These are phyloP conservation scores for Nakazawaea sp. DNA, from an alignment of 805 yeast species.

Conservation along the genomic window DNA sequence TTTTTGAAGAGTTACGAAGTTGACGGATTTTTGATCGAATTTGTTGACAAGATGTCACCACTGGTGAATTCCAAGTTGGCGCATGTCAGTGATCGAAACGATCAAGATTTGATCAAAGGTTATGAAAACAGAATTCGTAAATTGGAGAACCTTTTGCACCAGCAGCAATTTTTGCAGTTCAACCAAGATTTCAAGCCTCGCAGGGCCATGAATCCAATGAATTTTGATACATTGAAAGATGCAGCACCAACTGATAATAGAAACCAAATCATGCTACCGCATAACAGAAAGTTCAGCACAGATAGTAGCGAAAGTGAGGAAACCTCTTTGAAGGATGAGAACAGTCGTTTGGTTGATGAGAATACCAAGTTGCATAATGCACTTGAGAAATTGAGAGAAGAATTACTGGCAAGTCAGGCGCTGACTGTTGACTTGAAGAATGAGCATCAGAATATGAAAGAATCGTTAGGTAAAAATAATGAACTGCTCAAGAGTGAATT, in stretches of 20 bases:
- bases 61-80: slow-evolving; percentile 16
- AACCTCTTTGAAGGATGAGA: not conserved
- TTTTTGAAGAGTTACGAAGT: slow-evolving; percentile 39
- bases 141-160: slow-evolving; percentile 72
- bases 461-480: slow-evolving; percentile 7
- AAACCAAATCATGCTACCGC: slow-evolving; percentile 1
- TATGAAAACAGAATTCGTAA: slow-evolving; percentile 69
- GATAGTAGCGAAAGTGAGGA: not conserved
- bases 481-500: slow-evolving; percentile 2
- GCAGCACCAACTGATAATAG: not conserved
- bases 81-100: slow-evolving; percentile 10
- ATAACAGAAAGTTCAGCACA: slow-evolving; percentile 6
- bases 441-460: slow-evolving; percentile 18
- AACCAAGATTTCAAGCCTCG: slow-evolving; percentile 23
- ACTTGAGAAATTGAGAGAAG: slow-evolving; percentile 17
- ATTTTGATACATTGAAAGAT: not conserved
- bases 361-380: slow-evolving; percentile 13
- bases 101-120: slow-evolving; percentile 38
- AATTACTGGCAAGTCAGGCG: not conserved
- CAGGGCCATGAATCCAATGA: slow-evolving; percentile 2
- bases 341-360: slow-evolving; percentile 1
- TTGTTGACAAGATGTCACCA: slow-evolving; percentile 16
- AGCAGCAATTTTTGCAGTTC: slow-evolving; percentile 54
- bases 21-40: slow-evolving; percentile 18
- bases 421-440: slow-evolving; percentile 10